Evolutionary conservation across 2,329 filamentous ascomycete genomes (phyloP).

Genomic region (Dactylellina cionopaga): DNA sequence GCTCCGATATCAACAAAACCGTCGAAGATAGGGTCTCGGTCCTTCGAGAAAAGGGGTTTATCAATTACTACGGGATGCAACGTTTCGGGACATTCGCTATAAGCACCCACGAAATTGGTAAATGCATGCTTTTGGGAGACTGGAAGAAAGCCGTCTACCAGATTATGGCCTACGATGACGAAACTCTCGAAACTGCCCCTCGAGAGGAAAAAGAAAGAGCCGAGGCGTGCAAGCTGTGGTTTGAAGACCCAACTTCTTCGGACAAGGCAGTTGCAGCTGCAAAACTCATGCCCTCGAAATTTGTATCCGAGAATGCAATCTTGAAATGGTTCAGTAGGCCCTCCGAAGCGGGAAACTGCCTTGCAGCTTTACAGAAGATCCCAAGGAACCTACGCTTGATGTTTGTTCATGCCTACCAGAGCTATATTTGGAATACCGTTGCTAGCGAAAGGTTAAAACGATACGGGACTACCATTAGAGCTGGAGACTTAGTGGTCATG

Average conservation of each 20-base stretch:
- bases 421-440: slow-evolving; percentile 89
- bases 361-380: slow-evolving; percentile 82
- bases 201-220: slow-evolving; percentile 83
- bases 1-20: slow-evolving; percentile 61
- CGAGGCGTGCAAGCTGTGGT: slow-evolving; percentile 79
- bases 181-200: slow-evolving; percentile 70
- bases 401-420: slow-evolving; percentile 98
- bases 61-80: slow-evolving; percentile 99
- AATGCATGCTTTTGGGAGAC: slow-evolving; percentile 82
- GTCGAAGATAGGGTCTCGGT: slow-evolving; percentile 72
- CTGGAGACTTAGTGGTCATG: slow-evolving; percentile 82
- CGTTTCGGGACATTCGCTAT: slow-evolving; percentile 89
- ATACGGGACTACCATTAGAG: slow-evolving; percentile 76
- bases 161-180: slow-evolving; percentile 77
- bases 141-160: slow-evolving; percentile 81
- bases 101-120: slow-evolving; percentile 85
- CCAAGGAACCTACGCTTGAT: slow-evolving; percentile 85
- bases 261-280: slow-evolving; percentile 71
- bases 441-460: slow-evolving; percentile 81
- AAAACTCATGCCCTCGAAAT: slow-evolving; percentile 78
- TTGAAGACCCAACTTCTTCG: slow-evolving; percentile 62
- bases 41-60: slow-evolving; percentile 79
- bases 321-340: slow-evolving; percentile 74
- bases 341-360: slow-evolving; percentile 66
- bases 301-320: slow-evolving; percentile 79